Percentiles rank a stretch among this genome's conserved stretches.
These are phyloP conservation scores for Sclerotinia subarctica DNA, from an alignment of 2,329 filamentous ascomycete genomes.

Conservation along the genomic window DNA sequence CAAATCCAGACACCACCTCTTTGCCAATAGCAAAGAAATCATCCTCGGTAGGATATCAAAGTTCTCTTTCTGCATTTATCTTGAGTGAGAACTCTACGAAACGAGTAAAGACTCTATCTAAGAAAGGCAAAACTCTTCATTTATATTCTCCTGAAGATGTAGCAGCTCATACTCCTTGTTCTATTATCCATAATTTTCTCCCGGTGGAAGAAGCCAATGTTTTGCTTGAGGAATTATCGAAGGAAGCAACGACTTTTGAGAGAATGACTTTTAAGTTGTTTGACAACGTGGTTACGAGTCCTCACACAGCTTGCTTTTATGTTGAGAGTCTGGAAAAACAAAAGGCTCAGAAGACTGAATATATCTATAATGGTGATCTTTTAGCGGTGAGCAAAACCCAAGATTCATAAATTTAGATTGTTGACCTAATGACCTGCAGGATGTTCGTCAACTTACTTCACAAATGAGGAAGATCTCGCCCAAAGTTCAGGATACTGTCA, in stretches of 20 bases:
- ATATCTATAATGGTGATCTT: conserved; percentile 78
- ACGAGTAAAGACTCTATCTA: conserved; percentile 56
- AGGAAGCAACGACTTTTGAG: conserved; percentile 68
- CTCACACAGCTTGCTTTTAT: conserved; percentile 81
- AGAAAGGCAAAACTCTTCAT: conserved; percentile 78
- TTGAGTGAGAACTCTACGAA: conserved; percentile 35
- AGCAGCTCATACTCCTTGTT: conserved; percentile 80
- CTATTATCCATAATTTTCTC: conserved; percentile 89
- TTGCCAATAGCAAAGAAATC: conserved; percentile 34
- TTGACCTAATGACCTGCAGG: conserved; percentile 42
- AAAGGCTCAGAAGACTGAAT: conserved; percentile 69
- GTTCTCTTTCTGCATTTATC: conserved; percentile 56
- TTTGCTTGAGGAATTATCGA: conserved; percentile 71
- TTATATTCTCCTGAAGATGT: conserved; percentile 80
- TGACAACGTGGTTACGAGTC: conserved; percentile 79
- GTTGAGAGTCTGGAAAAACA: conserved; percentile 72
- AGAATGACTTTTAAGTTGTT: conserved; percentile 79
- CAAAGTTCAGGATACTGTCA: conserved; percentile 72
- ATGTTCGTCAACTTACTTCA: conserved; percentile 73
- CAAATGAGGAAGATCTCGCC: conserved; percentile 67
- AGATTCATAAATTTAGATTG: conserved; percentile 18
- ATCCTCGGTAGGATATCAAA: conserved; percentile 52
- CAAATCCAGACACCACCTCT: conserved; percentile 25
- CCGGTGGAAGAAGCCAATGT: conserved; percentile 66
- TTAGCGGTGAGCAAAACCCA: conserved; percentile 52